phyloP scores from a whole-genome alignment of 768 basidiomycete species.

The Hysterangium stoloniferum region DNA sequence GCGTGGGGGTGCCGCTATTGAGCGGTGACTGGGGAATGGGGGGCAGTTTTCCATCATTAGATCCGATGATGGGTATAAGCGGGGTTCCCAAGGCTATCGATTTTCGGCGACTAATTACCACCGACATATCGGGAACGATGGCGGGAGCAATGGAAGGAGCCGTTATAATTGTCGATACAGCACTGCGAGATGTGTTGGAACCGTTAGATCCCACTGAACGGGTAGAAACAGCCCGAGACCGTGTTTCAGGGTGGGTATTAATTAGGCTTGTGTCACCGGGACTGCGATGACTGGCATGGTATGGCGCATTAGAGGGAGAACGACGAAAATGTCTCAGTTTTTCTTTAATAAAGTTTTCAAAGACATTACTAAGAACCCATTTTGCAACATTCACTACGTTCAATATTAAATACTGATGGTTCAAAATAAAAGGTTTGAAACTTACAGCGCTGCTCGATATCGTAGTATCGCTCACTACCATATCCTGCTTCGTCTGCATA shows the following conservation, averaged over 20 bases:
- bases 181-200: slow-evolving; percentile 7
- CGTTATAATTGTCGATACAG: slow-evolving; percentile 42
- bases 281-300: slow-evolving; percentile 12
- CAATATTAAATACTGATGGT: slow-evolving; percentile 11
- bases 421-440: slow-evolving; percentile 16
- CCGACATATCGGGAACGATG: slow-evolving; percentile 40
- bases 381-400: slow-evolving; percentile 80
- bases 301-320: slow-evolving; percentile 11
- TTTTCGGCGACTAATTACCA: slow-evolving; percentile 13
- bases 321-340: slow-evolving; percentile 37
- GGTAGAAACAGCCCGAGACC: background rate
- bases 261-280: slow-evolving; percentile 15
- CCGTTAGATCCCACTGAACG: background rate
- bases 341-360: slow-evolving; percentile 68
- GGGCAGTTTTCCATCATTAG: slow-evolving; percentile 28
- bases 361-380: slow-evolving; percentile 84
- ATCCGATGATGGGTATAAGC: slow-evolving; percentile 51
- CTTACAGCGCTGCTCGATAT: slow-evolving; percentile 77
- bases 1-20: slow-evolving; percentile 7
- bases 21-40: slow-evolving; percentile 39
- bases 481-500: slow-evolving; percentile 90
- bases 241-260: slow-evolving; percentile 2
- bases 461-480: slow-evolving; percentile 47
- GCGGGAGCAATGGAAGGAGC: slow-evolving; percentile 64
- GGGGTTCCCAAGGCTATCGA: slow-evolving; percentile 32